Base-by-base conservation (phyloP, 345 rosid species). In the Litchi chinensis region DNA sequence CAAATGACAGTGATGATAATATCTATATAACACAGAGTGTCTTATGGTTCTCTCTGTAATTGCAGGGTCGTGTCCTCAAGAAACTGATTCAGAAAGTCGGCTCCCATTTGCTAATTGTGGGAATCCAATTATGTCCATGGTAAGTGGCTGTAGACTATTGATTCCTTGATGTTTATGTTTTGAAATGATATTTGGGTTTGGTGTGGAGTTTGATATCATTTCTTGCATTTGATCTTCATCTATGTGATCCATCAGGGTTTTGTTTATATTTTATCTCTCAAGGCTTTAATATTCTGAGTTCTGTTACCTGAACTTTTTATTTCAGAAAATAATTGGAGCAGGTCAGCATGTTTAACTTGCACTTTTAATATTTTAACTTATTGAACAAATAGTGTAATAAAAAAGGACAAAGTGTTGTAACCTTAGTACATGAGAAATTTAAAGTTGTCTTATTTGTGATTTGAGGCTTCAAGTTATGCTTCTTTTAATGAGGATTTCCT, bases 111-210 rank as follows among this genome's bases (percentile, higher is more conserved):
- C 87, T 64, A 94, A 90, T 85, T 96, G 94, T 41, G 92, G 90
- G 40, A 96, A 96, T 85, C 97, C 99, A 65, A 92, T 94, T 74
- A 96, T 96, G 98, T 81, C 99, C 79, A 80, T 96, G 98, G 99
- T 96, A 78, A 21, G 90, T 86, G 70, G 82, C 60, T 57, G 62
- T 64, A 74, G 63, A 32, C 4, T 37, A 44, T 46, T 54, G 21
- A 43, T 16, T 74, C 13, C 65, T 83, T 74, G 18, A 41, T 41
- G 19, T 66, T 73, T 21, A 19, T 8, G 32, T 12, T 59, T 6
- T 73, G 3, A 39, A 48, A 57, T 73, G 37, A 43, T 73, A 59
- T 28, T 48, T 16, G 12, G 63, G 18, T 75, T 24, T 44, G 2
- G 0, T 10, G n/a, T 64, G 6, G 44, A 75, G 8, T 64, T 28